Percentiles rank a stretch among this genome's conserved stretches.
phyloP scores from a whole-genome alignment of 345 rosid species.

The Linum tenue region DNA sequence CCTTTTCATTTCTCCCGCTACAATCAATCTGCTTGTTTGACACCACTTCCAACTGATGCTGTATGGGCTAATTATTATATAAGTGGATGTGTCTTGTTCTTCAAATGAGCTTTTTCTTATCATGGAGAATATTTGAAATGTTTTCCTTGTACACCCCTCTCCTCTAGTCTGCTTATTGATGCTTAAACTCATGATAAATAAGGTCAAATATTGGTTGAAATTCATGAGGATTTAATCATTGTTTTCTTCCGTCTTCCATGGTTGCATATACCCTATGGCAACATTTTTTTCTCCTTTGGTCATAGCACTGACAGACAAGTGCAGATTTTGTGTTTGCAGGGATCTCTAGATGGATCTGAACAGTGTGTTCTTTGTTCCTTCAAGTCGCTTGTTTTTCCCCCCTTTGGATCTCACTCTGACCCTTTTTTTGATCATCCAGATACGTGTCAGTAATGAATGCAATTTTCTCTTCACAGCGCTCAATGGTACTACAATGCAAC shows the following conservation, averaged over 20 bases:
- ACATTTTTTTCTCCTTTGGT: neutral
- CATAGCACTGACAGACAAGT: slow-evolving; percentile 14
- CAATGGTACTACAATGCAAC: slow-evolving; percentile 41
- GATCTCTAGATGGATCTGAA: slow-evolving; percentile 93
- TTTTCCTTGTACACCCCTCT: no score
- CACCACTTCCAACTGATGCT: no score
- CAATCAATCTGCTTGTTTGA: no score
- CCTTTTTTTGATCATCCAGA: slow-evolving; percentile 35
- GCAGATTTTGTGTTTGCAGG: slow-evolving; percentile 97
- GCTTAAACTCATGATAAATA: no score
- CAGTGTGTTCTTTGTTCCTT: slow-evolving; percentile 46
- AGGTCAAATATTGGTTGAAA: no score
- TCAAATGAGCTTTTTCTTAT: no score
- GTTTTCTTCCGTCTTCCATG: neutral
- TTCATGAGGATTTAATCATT: no score
- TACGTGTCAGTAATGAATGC: slow-evolving; percentile 95
- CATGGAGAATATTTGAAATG: no score
- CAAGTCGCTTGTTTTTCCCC: slow-evolving; percentile 8
- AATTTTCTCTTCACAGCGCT: slow-evolving; percentile 87
- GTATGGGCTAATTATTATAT: no score
- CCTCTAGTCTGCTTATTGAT: no score
- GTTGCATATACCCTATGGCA: neutral
- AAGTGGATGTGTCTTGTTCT: no score
- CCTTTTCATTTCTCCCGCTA: no score
- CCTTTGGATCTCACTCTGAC: slow-evolving; percentile 11